Percentiles rank a stretch among this genome's conserved stretches.
Conservation (phyloP, 73 alveolate genomes). For the Paramecium tetraurelia region DNA sequence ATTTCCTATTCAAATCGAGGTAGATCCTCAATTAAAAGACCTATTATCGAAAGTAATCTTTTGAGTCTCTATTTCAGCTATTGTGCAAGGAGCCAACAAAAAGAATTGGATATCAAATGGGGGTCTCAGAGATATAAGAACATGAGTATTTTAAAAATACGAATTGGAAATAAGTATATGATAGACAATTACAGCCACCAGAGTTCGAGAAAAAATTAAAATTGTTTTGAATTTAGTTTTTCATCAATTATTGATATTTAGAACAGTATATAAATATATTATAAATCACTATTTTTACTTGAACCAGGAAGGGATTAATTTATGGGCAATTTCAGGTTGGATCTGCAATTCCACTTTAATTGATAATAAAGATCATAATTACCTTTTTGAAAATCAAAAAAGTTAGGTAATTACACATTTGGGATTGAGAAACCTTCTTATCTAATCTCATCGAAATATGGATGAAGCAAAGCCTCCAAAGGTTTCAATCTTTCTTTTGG, state of each 20-base stretch:
- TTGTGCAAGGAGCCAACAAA: background rate
- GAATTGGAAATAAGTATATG: slow-evolving; percentile 12
- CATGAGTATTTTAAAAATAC: background rate
- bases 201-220: slow-evolving; percentile 4
- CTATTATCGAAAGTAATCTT: background rate
- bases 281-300: background rate
- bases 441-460: slow-evolving; percentile 87
- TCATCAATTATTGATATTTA: background rate
- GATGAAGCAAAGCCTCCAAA: slow-evolving; percentile 83
- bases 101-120: slow-evolving; percentile 14
- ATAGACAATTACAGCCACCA: background rate
- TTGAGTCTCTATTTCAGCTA: background rate
- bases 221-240: background rate
- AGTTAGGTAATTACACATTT: background rate
- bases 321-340: background rate
- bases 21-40: background rate
- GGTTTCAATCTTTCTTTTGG: slow-evolving; percentile 84
- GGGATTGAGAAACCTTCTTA: background rate
- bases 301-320: background rate
- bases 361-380: slow-evolving; percentile 16
- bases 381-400: slow-evolving; percentile 55
- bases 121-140: background rate
- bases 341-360: slow-evolving; percentile 62
- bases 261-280: background rate
- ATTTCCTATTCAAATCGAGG: background rate